Conservation (phyloP, 345 rosid species). For the Hibiscus syriacus region DNA sequence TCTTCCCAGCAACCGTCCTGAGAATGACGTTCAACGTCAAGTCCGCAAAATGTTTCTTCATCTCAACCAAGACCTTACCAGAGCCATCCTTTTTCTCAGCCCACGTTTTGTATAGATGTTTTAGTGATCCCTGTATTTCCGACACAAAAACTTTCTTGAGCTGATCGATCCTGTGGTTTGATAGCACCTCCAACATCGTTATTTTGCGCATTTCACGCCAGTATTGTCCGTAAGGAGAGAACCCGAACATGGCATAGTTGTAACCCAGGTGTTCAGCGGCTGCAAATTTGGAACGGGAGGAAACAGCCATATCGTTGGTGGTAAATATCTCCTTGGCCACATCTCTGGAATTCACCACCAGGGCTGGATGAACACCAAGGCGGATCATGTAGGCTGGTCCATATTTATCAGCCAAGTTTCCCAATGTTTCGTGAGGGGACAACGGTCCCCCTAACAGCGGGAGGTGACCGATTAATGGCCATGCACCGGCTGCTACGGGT, state of each 20-base stretch:
- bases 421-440: conserved; percentile 24
- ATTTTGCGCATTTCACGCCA: conserved; percentile 42
- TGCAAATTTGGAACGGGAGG: conserved; percentile 20
- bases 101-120: conserved; percentile 19
- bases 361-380: conserved; percentile 16
- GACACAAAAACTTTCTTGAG: too few relatives aligned
- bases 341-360: conserved; percentile 25
- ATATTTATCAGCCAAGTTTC: conserved; percentile 19
- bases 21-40: too few relatives aligned
- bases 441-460: background rate
- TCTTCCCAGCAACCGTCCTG: too few relatives aligned
- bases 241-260: too few relatives aligned
- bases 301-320: conserved; percentile 16
- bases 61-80: too few relatives aligned
- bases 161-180: conserved; percentile 21
- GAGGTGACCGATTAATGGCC: conserved; percentile 40
- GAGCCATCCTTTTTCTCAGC: too few relatives aligned
- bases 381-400: conserved; percentile 29
- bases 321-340: conserved; percentile 30
- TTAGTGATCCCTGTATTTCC: conserved; percentile 8
- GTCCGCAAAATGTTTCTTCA: too few relatives aligned
- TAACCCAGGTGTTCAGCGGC: too few relatives aligned
- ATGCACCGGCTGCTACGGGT: conserved; percentile 25
- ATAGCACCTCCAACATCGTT: conserved; percentile 17
- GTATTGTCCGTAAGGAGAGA: too few relatives aligned